Evolutionary conservation across 805 yeast species (phyloP).

Genomic region (Candida multigemmis): DNA sequence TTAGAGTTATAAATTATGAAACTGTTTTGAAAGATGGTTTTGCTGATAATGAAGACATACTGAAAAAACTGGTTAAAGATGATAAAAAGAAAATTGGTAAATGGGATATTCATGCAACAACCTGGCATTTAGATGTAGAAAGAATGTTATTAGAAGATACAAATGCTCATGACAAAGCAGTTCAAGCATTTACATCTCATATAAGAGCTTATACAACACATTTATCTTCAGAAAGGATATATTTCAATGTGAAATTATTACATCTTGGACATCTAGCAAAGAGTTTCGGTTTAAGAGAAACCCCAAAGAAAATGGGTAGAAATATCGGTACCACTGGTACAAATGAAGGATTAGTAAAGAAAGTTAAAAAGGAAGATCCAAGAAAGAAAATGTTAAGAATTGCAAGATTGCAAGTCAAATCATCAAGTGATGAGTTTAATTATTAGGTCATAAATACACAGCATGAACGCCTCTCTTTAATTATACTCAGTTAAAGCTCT

Average conservation of each 20-base stretch:
- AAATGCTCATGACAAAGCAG: slow-evolving; percentile 54
- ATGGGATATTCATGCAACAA: slow-evolving; percentile 95
- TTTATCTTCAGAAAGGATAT: slow-evolving; percentile 65
- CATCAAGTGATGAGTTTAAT: slow-evolving; percentile 69
- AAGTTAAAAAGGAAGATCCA: slow-evolving; percentile 53
- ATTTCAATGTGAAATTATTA: slow-evolving; percentile 70
- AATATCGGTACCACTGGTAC: slow-evolving; percentile 20
- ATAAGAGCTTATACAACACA: slow-evolving; percentile 96
- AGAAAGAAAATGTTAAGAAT: slow-evolving; percentile 65
- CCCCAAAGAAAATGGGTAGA: slow-evolving; percentile 73
- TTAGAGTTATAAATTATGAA: slow-evolving; percentile 27
- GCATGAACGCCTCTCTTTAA: slow-evolving; percentile 1
- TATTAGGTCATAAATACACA: slow-evolving; percentile 16
- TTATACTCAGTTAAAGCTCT: slow-evolving; percentile 8
- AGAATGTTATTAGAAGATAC: slow-evolving; percentile 74
- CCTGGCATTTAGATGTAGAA: slow-evolving; percentile 90
- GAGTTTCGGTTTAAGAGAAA: slow-evolving; percentile 87
- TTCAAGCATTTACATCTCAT: slow-evolving; percentile 79
- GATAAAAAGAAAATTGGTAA: slow-evolving; percentile 28
- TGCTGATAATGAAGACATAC: slow-evolving; percentile 32
- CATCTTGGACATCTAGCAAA: slow-evolving; percentile 97
- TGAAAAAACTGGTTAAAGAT: slow-evolving; percentile 15
- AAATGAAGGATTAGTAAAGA: slow-evolving; percentile 16
- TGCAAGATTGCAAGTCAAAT: slow-evolving; percentile 61
- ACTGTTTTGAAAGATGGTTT: slow-evolving; percentile 21